These are phyloP conservation scores for Exophiala spinifera DNA, from an alignment of 2,329 filamentous ascomycete species.

Conservation along the genomic window DNA sequence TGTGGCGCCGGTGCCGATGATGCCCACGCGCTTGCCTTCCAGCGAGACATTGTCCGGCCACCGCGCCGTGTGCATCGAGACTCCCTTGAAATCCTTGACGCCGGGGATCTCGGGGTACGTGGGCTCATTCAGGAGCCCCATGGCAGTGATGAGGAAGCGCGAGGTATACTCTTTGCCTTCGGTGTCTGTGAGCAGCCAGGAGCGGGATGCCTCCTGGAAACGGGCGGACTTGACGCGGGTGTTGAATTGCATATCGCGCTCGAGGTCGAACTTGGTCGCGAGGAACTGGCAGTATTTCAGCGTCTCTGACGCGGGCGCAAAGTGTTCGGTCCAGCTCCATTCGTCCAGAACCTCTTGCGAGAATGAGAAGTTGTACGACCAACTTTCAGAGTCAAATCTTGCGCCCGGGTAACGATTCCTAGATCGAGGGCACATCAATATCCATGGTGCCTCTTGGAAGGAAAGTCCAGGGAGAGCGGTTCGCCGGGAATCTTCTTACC, in stretches of 20 bases:
- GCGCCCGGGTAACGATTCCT: slow-evolving; percentile 22
- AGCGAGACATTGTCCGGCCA: slow-evolving; percentile 59
- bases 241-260: slow-evolving; percentile 45
- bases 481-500: background rate
- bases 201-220: slow-evolving; percentile 35
- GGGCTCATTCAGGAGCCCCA: slow-evolving; percentile 56
- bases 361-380: slow-evolving; percentile 33
- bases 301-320: slow-evolving; percentile 30
- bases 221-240: slow-evolving; percentile 40
- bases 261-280: slow-evolving; percentile 42
- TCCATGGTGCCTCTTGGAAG: background rate
- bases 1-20: slow-evolving; percentile 63
- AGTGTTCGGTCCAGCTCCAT: slow-evolving; percentile 27
- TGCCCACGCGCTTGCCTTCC: slow-evolving; percentile 56
- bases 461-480: background rate
- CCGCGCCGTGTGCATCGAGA: slow-evolving; percentile 35
- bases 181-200: slow-evolving; percentile 45
- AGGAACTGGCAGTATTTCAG: slow-evolving; percentile 47
- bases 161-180: slow-evolving; percentile 38
- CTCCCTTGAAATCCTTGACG: slow-evolving; percentile 56
- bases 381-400: slow-evolving; percentile 38
- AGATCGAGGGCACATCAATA: background rate
- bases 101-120: slow-evolving; percentile 60
- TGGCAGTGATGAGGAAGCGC: slow-evolving; percentile 46
- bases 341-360: slow-evolving; percentile 28